A percentile compares a stretch with the other conserved stretches of the same genome.
phyloP scores from a whole-genome alignment of 23 red algal genomes.

The Cyanidiococcus yangmingshanensis region DNA sequence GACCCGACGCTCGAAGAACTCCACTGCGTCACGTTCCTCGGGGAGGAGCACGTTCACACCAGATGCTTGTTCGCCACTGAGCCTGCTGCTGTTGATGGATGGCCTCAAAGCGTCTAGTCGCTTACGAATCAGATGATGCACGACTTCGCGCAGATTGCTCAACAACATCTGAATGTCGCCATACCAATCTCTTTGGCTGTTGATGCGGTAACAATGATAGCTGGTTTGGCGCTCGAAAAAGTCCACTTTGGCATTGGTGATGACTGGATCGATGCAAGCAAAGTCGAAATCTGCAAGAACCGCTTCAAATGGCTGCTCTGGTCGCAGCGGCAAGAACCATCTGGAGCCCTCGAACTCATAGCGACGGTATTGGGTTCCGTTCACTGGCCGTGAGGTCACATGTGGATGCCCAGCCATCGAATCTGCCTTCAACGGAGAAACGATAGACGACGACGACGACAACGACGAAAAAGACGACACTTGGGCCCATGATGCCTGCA shows the following conservation, averaged over 20 bases:
- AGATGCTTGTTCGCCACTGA: not conserved
- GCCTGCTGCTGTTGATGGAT: not conserved
- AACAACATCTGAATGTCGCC: constrained; percentile 28
- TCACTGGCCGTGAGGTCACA: not conserved
- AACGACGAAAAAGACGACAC: not conserved
- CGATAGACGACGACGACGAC: not conserved
- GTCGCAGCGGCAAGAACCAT: not conserved
- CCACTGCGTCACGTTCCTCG: constrained; percentile 11
- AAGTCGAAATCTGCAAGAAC: constrained; percentile 34
- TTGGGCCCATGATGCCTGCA: not conserved
- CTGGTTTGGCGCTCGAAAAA: constrained; percentile 23
- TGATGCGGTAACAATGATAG: constrained; percentile 24
- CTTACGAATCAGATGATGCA: constrained; percentile 13
- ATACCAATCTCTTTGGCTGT: constrained; percentile 9
- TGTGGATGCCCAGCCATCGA: not conserved
- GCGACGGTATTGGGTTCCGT: not conserved
- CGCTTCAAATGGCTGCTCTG: constrained; percentile 10
- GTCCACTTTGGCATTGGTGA: constrained; percentile 31
- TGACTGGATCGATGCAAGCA: constrained; percentile 19
- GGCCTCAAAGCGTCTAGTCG: not conserved
- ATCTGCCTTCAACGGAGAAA: not conserved
- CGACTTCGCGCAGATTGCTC: constrained; percentile 32
- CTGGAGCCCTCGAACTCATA: not conserved
- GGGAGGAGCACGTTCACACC: not conserved
- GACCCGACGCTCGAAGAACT: constrained; percentile 29